These are phyloP conservation scores for Powellomyces hirtus DNA, from an alignment of 192 early-diverging fungal genomes.

Conservation along the genomic window DNA sequence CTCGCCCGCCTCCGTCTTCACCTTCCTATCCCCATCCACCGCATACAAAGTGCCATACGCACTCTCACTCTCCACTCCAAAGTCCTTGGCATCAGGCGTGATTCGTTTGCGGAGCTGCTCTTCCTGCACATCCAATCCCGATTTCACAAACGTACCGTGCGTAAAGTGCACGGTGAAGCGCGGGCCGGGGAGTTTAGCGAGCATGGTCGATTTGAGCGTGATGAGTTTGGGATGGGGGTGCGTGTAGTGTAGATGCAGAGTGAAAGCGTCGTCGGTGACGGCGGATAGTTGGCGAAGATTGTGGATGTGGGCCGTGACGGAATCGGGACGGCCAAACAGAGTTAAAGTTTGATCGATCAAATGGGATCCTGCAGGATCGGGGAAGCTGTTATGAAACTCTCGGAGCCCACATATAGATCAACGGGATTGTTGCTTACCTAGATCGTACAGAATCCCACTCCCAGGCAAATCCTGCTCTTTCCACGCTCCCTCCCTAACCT, in stretches of 20 bases:
- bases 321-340: conserved; percentile 67
- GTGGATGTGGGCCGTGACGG: conserved; percentile 55
- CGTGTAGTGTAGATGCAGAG: conserved; percentile 57
- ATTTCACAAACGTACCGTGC: conserved; percentile 64
- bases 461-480: conserved; percentile 63
- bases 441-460: conserved; percentile 71
- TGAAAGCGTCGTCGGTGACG: conserved; percentile 31
- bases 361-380: conserved; percentile 18
- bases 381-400: background rate
- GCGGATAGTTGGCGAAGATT: conserved; percentile 64
- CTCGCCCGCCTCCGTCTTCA: background rate
- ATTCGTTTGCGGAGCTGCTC: conserved; percentile 67
- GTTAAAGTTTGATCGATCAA: conserved; percentile 45
- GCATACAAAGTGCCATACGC: conserved; percentile 42
- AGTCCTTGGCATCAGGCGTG: conserved; percentile 45
- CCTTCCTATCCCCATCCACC: conserved; percentile 34
- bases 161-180: conserved; percentile 69
- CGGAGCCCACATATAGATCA: background rate
- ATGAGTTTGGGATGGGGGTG: conserved; percentile 54
- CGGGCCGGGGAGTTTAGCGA: conserved; percentile 59
- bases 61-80: conserved; percentile 53
- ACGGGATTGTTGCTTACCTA: conserved; percentile 48
- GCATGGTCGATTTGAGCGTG: conserved; percentile 64
- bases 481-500: conserved; percentile 66
- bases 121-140: conserved; percentile 72